Evolutionary conservation across 306 rosid species (phyloP), one percentile per base, ranked within the genome.

Genomic region (Biancaea sappan): DNA sequence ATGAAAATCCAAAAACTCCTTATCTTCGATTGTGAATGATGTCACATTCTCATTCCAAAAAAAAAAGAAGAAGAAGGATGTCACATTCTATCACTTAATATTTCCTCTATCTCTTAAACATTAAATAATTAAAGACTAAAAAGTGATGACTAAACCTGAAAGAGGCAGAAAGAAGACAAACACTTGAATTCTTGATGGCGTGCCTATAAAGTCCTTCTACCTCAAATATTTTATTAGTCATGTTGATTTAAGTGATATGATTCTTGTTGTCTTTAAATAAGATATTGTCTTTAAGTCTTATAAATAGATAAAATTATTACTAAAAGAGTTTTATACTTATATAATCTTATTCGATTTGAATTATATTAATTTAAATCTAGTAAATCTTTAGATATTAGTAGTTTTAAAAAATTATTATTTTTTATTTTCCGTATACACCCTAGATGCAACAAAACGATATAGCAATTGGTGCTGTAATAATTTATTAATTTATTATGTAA

Each of bases 91-190:
- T 26, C 25, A 53, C 41, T 65, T 65, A 40, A 64, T 64, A 21
- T 38, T 28, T 24, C 2, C 4, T 38, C 18, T 24, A 28, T 43
- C 22, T 41, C 43, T 65, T 1, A 21, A 61, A 38, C n/a, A 57
- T 62, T 72, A 52, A 79, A 43, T 10, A 12, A 14, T 43, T 37
- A 37, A 37, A 8, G 34, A 2, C 2, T 63, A 38, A 21, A 61
- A 63, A 61, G 19, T 60, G 0, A 1, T 60, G 71, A 75, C 53
- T 8, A 56, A 71, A 46, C 14, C 11, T 24, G 5, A 11, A 31
- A 5, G 61, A 40, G 34, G 61, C 68, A 74, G 46, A 62, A 80
- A 69, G 70, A 19, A 69, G 50, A 32, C 75, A 81, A 81, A 63
- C 11, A 16, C 63, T 58, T 58, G 78, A 66, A 66, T 37, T 47